Evolutionary conservation across 192 early-diverging fungal genomes (phyloP).

Genomic region (Mortierella antarctica): DNA sequence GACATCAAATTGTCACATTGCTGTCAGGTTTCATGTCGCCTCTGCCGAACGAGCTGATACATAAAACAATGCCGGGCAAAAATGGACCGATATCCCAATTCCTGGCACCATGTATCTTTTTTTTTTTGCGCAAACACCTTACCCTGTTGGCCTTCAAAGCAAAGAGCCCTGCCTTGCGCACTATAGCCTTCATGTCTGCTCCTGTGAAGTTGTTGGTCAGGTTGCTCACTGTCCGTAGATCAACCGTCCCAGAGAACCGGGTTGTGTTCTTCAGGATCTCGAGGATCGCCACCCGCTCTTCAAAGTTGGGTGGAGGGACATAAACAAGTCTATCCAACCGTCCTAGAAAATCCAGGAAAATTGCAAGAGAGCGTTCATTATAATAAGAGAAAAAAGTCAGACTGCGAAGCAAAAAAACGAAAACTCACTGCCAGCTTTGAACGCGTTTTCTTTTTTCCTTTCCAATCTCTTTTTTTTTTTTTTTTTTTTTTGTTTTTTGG

Average conservation of each 20-base stretch:
- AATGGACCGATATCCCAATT: no score
- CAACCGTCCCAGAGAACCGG: constrained; percentile 30
- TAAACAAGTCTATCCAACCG: constrained; percentile 83
- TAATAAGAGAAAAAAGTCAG: neutral
- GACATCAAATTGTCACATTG: neutral
- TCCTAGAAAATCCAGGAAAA: constrained; percentile 49
- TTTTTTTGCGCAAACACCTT: neutral
- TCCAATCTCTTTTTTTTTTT: neutral
- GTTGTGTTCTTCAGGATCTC: constrained; percentile 54
- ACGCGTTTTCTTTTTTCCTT: neutral
- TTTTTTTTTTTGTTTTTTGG: no score
- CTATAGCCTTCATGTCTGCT: constrained; percentile 73
- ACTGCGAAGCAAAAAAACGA: neutral
- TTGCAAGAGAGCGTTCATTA: neutral
- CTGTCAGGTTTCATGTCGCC: no score
- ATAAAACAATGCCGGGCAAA: neutral
- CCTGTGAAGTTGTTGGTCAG: constrained; percentile 69
- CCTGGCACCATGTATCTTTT: no score
- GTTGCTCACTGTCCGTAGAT: constrained; percentile 56
- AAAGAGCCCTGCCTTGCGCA: constrained; percentile 67
- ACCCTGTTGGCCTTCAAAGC: constrained; percentile 57
- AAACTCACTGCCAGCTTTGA: no score
- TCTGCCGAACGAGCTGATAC: neutral
- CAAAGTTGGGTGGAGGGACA: constrained; percentile 69
- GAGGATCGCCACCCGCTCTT: constrained; percentile 75